These are phyloP conservation scores for Dryas integrifolia DNA, from an alignment of 331 rosid species.

Conservation along the genomic window DNA sequence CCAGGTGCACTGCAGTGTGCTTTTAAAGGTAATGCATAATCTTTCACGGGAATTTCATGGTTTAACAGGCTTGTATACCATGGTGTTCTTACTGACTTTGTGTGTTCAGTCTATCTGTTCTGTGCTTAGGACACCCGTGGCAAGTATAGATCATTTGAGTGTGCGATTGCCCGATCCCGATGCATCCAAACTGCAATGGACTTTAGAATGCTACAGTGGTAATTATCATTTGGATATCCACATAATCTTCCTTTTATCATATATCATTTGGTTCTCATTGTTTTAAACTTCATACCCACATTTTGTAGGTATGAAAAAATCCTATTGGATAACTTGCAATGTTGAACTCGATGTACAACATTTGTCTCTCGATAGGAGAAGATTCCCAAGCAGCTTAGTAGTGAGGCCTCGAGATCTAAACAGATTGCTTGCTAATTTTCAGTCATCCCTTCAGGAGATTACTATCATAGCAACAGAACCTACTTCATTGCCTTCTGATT, in stretches of 20 bases:
- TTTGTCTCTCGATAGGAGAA: slow-evolving; percentile 77
- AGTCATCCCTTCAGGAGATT: slow-evolving; percentile 90
- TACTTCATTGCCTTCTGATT: slow-evolving; percentile 61
- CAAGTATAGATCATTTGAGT: slow-evolving; percentile 64
- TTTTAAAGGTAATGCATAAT: slow-evolving; percentile 53
- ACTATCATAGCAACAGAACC: slow-evolving; percentile 89
- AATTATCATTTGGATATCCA: background rate
- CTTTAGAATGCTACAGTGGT: slow-evolving; percentile 78
- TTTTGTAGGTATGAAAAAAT: slow-evolving; percentile 75
- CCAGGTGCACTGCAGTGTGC: slow-evolving; percentile 74
- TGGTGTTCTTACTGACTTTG: slow-evolving; percentile 26
- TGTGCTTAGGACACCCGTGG: slow-evolving; percentile 75
- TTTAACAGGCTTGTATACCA: background rate
- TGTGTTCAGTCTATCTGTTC: slow-evolving; percentile 74
- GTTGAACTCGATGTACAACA: slow-evolving; percentile 83
- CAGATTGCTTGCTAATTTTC: slow-evolving; percentile 83
- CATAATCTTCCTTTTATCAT: background rate
- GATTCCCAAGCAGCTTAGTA: slow-evolving; percentile 72
- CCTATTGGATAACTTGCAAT: slow-evolving; percentile 88
- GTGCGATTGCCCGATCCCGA: slow-evolving; percentile 60
- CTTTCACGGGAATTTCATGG: background rate
- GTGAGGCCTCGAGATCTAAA: slow-evolving; percentile 91
- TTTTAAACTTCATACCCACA: slow-evolving; percentile 15
- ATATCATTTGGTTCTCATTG: background rate
- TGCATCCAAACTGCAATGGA: slow-evolving; percentile 77